A percentile compares a stretch with the other conserved stretches of the same genome.
Conservation (phyloP, 176 grass and related monocot genomes). For the Miscanthus lutarioriparius region DNA sequence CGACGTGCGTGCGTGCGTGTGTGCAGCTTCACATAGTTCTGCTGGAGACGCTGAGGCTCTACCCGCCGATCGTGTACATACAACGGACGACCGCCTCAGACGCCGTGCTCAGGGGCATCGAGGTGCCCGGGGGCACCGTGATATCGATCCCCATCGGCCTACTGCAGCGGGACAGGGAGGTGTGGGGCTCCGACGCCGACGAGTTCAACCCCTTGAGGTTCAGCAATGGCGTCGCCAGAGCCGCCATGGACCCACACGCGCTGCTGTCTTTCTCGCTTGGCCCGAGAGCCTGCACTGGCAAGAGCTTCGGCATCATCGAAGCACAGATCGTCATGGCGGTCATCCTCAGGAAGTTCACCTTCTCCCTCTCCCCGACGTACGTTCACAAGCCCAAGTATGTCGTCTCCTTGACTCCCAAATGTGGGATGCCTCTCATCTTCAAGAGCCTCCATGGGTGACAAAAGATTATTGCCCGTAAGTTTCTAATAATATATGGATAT, state of each 20-base stretch:
- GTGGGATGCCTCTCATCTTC: slow-evolving; percentile 48
- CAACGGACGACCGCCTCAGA: slow-evolving; percentile 9
- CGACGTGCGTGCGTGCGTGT: no score
- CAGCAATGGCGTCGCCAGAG: slow-evolving; percentile 17
- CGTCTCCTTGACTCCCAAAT: slow-evolving; percentile 33
- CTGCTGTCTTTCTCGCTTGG: slow-evolving; percentile 47
- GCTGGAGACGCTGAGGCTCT: slow-evolving; percentile 43
- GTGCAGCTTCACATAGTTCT: slow-evolving; percentile 46
- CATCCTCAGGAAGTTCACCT: slow-evolving; percentile 52
- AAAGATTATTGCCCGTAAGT: background rate
- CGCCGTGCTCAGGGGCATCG: background rate
- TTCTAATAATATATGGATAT: background rate
- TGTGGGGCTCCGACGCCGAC: slow-evolving; percentile 58
- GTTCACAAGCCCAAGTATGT: slow-evolving; percentile 42
- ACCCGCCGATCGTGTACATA: slow-evolving; percentile 22
- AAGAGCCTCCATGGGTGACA: background rate
- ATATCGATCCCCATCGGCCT: slow-evolving; percentile 38
- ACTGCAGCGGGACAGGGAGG: slow-evolving; percentile 43
- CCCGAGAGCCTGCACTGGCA: slow-evolving; percentile 47
- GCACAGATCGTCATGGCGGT: slow-evolving; percentile 37
- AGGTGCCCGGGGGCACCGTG: background rate
- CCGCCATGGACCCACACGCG: slow-evolving; percentile 29
- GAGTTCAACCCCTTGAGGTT: slow-evolving; percentile 66
- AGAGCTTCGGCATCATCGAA: slow-evolving; percentile 54
- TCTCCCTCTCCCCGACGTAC: slow-evolving; percentile 49